Conservation (phyloP, 2,329 filamentous ascomycete genomes). For the Colletotrichum godetiae region DNA sequence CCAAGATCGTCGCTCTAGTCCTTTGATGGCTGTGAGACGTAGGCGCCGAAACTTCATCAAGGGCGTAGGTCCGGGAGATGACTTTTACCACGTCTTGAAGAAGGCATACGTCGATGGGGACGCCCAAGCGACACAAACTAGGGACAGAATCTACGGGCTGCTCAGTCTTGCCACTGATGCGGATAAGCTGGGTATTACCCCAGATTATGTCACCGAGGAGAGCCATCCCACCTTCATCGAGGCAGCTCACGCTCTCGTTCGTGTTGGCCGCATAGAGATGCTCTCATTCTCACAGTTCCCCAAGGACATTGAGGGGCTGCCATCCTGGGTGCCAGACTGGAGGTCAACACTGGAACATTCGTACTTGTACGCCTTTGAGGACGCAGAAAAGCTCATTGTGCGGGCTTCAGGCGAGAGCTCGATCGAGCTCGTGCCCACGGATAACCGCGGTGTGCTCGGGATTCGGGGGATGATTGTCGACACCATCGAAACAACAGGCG, state of each 20-base stretch:
- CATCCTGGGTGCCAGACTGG: slow-evolving; percentile 54
- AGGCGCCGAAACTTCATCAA: slow-evolving; percentile 25
- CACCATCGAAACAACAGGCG: slow-evolving; percentile 22
- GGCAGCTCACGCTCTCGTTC: slow-evolving; percentile 20
- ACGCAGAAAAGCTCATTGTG: neutral
- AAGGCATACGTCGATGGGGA: slow-evolving; percentile 36
- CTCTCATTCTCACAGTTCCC: slow-evolving; percentile 28
- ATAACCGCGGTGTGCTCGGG: slow-evolving; percentile 9
- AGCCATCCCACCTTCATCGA: slow-evolving; percentile 8
- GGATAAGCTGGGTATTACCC: slow-evolving; percentile 6
- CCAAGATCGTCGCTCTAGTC: neutral
- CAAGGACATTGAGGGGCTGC: slow-evolving; percentile 38
- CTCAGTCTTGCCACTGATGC: slow-evolving; percentile 37
- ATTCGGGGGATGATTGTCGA: slow-evolving; percentile 28
- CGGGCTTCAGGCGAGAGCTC: slow-evolving; percentile 9
- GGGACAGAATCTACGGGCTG: slow-evolving; percentile 41
- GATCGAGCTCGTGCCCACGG: neutral
- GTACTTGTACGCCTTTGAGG: slow-evolving; percentile 9
- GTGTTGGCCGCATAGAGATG: slow-evolving; percentile 14
- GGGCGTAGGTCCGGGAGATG: slow-evolving; percentile 35
- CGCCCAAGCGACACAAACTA: slow-evolving; percentile 33
- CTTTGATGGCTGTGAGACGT: slow-evolving; percentile 1
- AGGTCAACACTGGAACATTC: slow-evolving; percentile 30
- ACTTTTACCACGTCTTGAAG: slow-evolving; percentile 35
- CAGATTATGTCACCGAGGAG: slow-evolving; percentile 14